phyloP scores from a whole-genome alignment of 768 basidiomycete genomes.

The Clavaria fumosa region DNA sequence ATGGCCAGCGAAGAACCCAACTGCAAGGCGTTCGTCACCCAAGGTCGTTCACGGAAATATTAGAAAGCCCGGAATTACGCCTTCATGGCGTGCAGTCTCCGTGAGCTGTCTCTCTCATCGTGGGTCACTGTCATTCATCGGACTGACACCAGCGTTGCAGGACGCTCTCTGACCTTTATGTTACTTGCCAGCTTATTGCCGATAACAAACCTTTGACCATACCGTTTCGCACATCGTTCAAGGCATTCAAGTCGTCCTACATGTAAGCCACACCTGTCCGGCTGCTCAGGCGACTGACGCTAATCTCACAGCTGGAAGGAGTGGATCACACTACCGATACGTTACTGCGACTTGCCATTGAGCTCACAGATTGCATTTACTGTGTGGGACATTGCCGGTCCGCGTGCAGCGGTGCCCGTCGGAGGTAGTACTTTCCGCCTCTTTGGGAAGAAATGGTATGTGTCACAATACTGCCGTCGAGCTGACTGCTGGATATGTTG shows the following conservation, averaged over 20 bases:
- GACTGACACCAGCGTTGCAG: slow-evolving; percentile 31
- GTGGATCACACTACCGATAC: slow-evolving; percentile 82
- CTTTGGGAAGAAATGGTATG: slow-evolving; percentile 88
- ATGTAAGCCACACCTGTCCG: slow-evolving; percentile 30
- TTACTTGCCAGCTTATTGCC: slow-evolving; percentile 81
- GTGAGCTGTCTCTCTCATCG: slow-evolving; percentile 27
- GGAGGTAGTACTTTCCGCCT: slow-evolving; percentile 84
- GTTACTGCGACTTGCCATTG: slow-evolving; percentile 85
- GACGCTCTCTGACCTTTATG: slow-evolving; percentile 81
- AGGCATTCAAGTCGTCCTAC: slow-evolving; percentile 75
- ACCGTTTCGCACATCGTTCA: slow-evolving; percentile 83
- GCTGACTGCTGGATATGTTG: background rate
- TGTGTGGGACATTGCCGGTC: slow-evolving; percentile 87
- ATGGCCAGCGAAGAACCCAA: slow-evolving; percentile 41
- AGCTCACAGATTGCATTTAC: slow-evolving; percentile 86
- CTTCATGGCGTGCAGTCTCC: slow-evolving; percentile 74
- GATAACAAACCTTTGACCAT: slow-evolving; percentile 91
- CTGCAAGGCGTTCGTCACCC: slow-evolving; percentile 71
- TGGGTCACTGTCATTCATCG: slow-evolving; percentile 9
- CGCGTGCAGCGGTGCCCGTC: slow-evolving; percentile 63
- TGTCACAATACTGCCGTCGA: background rate
- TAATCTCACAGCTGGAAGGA: slow-evolving; percentile 70
- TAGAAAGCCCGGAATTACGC: slow-evolving; percentile 68
- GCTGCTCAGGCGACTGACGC: background rate
- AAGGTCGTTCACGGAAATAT: slow-evolving; percentile 57